Percentiles rank a stretch among this genome's conserved stretches.
phyloP scores from a whole-genome alignment of 2,329 filamentous ascomycete genomes.

The Fusarium newnesense region DNA sequence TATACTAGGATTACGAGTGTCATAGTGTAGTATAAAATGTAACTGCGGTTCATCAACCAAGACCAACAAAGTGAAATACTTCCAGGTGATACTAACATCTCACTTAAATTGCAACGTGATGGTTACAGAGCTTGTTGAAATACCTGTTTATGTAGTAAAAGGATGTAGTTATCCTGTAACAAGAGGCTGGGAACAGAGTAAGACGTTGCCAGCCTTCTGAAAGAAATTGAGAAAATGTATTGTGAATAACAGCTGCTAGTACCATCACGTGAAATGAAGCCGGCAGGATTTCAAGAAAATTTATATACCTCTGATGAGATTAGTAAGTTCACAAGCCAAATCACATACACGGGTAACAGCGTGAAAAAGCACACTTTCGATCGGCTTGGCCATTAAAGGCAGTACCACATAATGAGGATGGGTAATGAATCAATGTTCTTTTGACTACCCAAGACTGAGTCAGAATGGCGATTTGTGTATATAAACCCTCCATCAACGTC shows the following conservation, averaged over 20 bases:
- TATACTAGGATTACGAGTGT: too few species aligned
- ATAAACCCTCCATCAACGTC: not conserved
- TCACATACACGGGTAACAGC: not conserved
- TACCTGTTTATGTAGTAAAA: not conserved
- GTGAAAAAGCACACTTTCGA: not conserved
- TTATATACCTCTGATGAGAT: not conserved
- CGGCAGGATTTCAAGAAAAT: not conserved
- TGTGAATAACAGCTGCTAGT: accelerated
- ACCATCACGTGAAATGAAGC: accelerated
- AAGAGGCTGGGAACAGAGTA: not conserved
- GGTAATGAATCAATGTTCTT: too few species aligned
- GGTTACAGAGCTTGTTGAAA: accelerated
- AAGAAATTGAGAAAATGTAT: too few species aligned
- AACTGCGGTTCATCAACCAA: not conserved
- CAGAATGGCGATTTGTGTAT: accelerated
- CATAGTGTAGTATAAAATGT: not conserved
- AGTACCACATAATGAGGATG: accelerated
- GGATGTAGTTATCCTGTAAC: not conserved
- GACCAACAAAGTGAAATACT: not conserved
- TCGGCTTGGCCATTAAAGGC: not conserved
- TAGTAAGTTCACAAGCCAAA: not conserved
- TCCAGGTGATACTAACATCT: not conserved
- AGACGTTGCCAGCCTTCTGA: not conserved
- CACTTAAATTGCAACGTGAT: not conserved
- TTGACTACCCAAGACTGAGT: not conserved